Evolutionary conservation across 1,284 basidiomycete species (phyloP), one percentile per base, ranked within the genome.

Genomic region (Butyriboletus regius): DNA sequence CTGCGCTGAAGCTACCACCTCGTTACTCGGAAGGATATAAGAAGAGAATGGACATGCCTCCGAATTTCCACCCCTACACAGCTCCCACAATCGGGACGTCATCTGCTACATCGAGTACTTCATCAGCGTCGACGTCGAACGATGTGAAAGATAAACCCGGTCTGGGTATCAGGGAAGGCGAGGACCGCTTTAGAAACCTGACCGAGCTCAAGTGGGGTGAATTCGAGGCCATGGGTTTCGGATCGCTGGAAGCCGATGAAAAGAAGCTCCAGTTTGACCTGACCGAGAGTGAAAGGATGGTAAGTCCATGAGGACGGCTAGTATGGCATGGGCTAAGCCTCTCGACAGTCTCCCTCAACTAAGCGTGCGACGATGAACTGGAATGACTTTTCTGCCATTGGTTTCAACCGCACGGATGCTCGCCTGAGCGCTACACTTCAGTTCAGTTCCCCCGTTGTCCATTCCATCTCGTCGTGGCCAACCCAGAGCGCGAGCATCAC

Each of bases 161-260:
- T 57, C 60, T 51, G 42, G 70, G 54, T 36, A 66, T 68, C 58
- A 46, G 70, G 22, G 60, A 67, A 24, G 75, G 75, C 8, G 82
- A 83, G 50, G 83, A 84, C 53, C 72, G 81, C n/a, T 93, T 85
- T 68, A 75, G 81, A 49, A 88, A 79, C 53, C 63, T 93, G 57
- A 87, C 88, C 0, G 88, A 92, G 54, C 72, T 91, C 56, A 87
- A 83, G 63, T 94, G 91, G 91, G 88, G 88, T 12, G 82, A 87
- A 63, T 94, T 94, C 60, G 88, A 91, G 72, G 72, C 77, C 35
- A 74, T 80, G 64, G 91, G 91, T 0, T 93, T 94, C 56, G 80
- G 81, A 35, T 72, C 72, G 14, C 63, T 75, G 28, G 74, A 66
- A 10, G 60, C 68, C 2, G 73, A 79, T 45, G 76, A 82, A 48